These are phyloP conservation scores for Exophiala viscosa DNA, from an alignment of 2,329 filamentous ascomycete genomes.

Conservation along the genomic window DNA sequence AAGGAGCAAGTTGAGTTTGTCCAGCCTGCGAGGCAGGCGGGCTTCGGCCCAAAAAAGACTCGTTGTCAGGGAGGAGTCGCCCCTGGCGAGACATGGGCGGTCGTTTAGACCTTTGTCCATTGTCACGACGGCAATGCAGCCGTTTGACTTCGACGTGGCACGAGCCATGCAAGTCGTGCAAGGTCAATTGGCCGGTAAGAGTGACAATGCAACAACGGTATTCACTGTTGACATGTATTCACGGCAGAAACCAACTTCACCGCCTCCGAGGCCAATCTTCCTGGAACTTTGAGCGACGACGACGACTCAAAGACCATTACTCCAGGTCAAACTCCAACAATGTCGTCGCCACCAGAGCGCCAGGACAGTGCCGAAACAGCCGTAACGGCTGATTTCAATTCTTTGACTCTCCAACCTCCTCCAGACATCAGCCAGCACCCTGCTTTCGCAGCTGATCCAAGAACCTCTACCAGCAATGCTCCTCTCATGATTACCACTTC, in stretches of 20 bases:
- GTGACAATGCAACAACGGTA: too few species aligned
- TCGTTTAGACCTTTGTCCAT: constrained; percentile 21
- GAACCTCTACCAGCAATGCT: constrained; percentile 14
- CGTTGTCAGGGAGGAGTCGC: too few species aligned
- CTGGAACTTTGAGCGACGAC: constrained; percentile 3
- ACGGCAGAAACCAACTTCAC: too few species aligned
- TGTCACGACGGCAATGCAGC: constrained; percentile 14
- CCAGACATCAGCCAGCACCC: constrained; percentile 26
- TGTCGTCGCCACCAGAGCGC: too few species aligned
- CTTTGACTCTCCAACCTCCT: constrained; percentile 17
- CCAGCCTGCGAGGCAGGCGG: constrained; percentile 12
- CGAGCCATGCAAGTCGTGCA: constrained; percentile 17
- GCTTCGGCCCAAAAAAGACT: background rate
- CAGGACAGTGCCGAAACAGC: constrained; percentile 1
- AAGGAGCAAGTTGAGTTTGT: constrained; percentile 15
- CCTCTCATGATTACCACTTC: constrained; percentile 24
- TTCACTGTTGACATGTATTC: too few species aligned
- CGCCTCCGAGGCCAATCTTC: background rate
- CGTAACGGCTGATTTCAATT: constrained; percentile 15
- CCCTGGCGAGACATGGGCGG: background rate
- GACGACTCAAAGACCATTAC: background rate
- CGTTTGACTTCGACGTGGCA: constrained; percentile 22
- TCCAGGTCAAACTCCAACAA: too few species aligned
- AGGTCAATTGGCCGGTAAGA: background rate
- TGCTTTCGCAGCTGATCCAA: constrained; percentile 14